Evolutionary conservation across 2,329 filamentous ascomycete genomes (phyloP).

Genomic region (Phoma herbarum): DNA sequence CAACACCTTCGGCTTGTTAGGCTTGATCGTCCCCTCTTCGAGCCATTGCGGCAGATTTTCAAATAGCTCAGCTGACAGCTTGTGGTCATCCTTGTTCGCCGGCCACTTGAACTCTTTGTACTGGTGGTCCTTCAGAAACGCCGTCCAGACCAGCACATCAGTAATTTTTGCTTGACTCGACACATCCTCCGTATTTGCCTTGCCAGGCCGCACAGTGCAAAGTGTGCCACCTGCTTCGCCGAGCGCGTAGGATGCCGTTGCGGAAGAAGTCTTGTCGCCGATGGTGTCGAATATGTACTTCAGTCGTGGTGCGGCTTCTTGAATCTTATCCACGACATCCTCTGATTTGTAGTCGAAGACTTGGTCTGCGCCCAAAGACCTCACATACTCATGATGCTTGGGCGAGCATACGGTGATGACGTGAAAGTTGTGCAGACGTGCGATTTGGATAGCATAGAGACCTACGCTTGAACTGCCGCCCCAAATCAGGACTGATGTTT

Average conservation of each 20-base stretch:
- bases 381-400: slow-evolving; percentile 27
- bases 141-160: slow-evolving; percentile 56
- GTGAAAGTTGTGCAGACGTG: slow-evolving; percentile 21
- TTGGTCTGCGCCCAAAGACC: slow-evolving; percentile 23
- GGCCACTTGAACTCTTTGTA: slow-evolving; percentile 52
- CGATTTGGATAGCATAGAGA: slow-evolving; percentile 29
- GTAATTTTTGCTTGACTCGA: slow-evolving; percentile 47
- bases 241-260: slow-evolving; percentile 44
- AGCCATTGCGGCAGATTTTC: slow-evolving; percentile 50
- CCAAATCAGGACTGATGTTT: slow-evolving; percentile 52
- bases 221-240: slow-evolving; percentile 28
- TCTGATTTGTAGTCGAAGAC: slow-evolving; percentile 56
- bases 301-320: slow-evolving; percentile 24
- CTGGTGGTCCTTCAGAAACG: slow-evolving; percentile 53
- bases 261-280: slow-evolving; percentile 51
- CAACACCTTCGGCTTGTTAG: slow-evolving; percentile 45
- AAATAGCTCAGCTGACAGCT: slow-evolving; percentile 51
- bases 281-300: slow-evolving; percentile 56
- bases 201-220: slow-evolving; percentile 56
- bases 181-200: slow-evolving; percentile 52
- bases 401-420: slow-evolving; percentile 27
- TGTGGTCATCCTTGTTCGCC: slow-evolving; percentile 51
- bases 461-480: slow-evolving; percentile 53
- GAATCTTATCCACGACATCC: slow-evolving; percentile 55
- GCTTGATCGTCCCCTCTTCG: slow-evolving; percentile 47